These are phyloP conservation scores for Neofusicoccum parvum DNA, from an alignment of 2,329 filamentous ascomycete genomes.

Conservation along the genomic window DNA sequence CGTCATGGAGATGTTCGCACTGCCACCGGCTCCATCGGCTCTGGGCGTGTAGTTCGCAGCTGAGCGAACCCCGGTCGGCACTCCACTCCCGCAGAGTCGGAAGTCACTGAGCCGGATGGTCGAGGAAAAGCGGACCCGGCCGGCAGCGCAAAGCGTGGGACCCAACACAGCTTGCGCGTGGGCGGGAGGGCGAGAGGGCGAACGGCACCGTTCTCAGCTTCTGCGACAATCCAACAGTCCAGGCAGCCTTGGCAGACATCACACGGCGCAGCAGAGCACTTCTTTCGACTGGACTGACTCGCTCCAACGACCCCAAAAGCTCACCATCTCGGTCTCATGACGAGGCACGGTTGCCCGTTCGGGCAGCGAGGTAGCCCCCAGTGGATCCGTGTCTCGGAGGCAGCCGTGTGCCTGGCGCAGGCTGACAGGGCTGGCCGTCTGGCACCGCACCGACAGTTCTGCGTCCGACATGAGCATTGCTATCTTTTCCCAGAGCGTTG, in stretches of 20 bases:
- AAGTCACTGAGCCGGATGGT: background rate
- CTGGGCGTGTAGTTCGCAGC: background rate
- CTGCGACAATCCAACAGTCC: background rate
- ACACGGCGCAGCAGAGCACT: background rate
- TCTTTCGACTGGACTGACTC: background rate
- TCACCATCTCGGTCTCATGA: slow-evolving; percentile 4
- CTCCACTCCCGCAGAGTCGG: background rate
- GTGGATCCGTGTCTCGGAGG: background rate
- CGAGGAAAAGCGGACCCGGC: slow-evolving; percentile 11
- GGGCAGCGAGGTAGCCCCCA: slow-evolving; percentile 5
- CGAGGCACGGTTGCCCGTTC: slow-evolving; percentile 12
- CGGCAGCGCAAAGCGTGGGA: background rate
- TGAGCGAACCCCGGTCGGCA: background rate
- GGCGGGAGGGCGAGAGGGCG: background rate
- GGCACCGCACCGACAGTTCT: background rate
- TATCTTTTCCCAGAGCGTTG: background rate
- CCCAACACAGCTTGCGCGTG: background rate
- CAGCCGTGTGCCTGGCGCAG: background rate
- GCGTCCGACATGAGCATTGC: background rate
- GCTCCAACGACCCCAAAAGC: background rate
- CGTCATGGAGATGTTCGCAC: background rate
- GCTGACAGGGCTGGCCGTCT: background rate
- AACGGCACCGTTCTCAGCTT: background rate
- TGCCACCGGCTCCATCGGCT: background rate
- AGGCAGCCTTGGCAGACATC: background rate